phyloP scores from a whole-genome alignment of 768 basidiomycete species.

The Macrolepiota dolichaula region DNA sequence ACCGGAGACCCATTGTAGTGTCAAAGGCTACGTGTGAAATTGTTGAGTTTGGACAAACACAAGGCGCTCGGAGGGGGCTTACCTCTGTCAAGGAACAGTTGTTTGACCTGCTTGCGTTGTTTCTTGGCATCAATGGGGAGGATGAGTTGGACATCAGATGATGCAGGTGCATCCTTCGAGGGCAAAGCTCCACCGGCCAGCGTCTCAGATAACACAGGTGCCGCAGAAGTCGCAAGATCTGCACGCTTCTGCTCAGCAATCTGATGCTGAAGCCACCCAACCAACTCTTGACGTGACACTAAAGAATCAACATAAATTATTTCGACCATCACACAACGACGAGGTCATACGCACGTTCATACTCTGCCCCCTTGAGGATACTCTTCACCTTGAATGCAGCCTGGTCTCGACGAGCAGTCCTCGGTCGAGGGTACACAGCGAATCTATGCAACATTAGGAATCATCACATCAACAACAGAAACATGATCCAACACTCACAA shows the following conservation, averaged over 20 bases:
- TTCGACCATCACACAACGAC: not conserved
- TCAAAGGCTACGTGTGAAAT: constrained; percentile 53
- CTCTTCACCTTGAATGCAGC: constrained; percentile 81
- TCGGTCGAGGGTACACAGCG: constrained; percentile 47
- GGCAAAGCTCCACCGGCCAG: constrained; percentile 27
- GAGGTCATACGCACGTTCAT: constrained; percentile 49
- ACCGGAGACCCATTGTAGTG: constrained; percentile 52
- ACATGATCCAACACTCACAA: constrained; percentile 44
- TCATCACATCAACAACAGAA: not conserved
- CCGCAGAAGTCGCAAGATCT: constrained; percentile 64
- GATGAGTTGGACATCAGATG: constrained; percentile 57
- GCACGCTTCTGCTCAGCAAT: constrained; percentile 78
- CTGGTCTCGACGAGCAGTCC: constrained; percentile 53
- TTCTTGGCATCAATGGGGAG: constrained; percentile 72
- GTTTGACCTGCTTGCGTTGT: constrained; percentile 67
- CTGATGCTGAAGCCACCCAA: constrained; percentile 71
- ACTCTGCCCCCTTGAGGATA: constrained; percentile 73
- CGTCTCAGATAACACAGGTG: constrained; percentile 35
- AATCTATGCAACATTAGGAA: constrained; percentile 25
- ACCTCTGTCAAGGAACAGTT: constrained; percentile 71
- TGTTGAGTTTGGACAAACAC: not conserved
- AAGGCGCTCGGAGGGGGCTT: constrained; percentile 10
- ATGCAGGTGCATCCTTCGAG: constrained; percentile 31
- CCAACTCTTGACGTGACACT: constrained; percentile 64
- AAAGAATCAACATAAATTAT: not conserved